A percentile compares a stretch with the other conserved stretches of the same genome.
phyloP scores from a whole-genome alignment of 2,329 filamentous ascomycete genomes.

The Sporothrix curviconia region DNA sequence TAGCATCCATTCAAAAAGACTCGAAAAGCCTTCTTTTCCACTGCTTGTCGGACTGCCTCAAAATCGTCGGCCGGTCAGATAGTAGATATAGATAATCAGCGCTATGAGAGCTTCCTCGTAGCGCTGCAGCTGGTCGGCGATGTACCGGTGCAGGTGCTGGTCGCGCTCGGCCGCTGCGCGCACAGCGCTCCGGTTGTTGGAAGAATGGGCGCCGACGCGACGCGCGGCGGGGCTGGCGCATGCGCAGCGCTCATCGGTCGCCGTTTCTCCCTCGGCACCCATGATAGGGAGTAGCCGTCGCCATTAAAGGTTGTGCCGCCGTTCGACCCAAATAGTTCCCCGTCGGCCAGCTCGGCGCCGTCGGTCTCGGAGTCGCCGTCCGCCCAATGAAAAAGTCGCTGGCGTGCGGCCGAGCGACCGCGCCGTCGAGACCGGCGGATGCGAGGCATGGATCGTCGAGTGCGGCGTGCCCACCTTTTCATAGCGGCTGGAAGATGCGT shows the following conservation, averaged over 20 bases:
- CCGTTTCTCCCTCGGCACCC: too few relatives aligned
- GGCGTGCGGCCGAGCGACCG: constrained; percentile 76
- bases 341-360: constrained; percentile 26
- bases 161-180: constrained; percentile 51
- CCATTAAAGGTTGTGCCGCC: not conserved
- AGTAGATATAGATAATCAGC: constrained; percentile 34
- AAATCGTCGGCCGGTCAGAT: constrained; percentile 42
- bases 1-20: not conserved
- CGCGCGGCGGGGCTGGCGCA: constrained; percentile 28
- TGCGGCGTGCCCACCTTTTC: constrained; percentile 30
- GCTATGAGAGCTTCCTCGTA: constrained; percentile 64
- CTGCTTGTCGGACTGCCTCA: constrained; percentile 31
- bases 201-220: constrained; percentile 35
- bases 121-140: constrained; percentile 70
- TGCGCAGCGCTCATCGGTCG: constrained; percentile 28
- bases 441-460: constrained; percentile 35
- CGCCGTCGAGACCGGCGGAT: constrained; percentile 74
- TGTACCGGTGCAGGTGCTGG: constrained; percentile 71
- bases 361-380: constrained; percentile 33
- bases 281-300: too few relatives aligned
- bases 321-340: not conserved
- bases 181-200: constrained; percentile 45
- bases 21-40: too few relatives aligned
- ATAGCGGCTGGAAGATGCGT: constrained; percentile 65
- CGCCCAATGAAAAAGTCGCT: constrained; percentile 57